Conservation (phyloP, 169 alveolate genomes). For the Cryptosporidium sp. region DNA sequence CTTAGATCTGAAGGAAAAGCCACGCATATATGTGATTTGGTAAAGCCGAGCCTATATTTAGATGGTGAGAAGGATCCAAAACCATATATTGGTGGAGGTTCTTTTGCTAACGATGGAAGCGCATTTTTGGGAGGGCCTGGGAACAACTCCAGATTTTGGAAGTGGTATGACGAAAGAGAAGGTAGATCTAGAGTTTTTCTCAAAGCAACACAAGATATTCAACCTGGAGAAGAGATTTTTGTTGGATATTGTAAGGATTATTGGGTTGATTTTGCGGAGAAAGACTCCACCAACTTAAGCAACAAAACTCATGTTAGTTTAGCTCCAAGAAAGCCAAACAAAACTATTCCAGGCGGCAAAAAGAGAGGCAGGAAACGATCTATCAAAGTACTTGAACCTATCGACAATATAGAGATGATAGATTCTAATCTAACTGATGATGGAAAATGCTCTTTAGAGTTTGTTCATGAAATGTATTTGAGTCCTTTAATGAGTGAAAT, state of each 20-base stretch:
- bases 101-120: slow-evolving; percentile 82
- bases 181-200: slow-evolving; percentile 81
- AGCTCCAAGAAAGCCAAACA: background rate
- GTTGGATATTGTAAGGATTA: slow-evolving; percentile 79
- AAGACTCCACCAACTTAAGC: slow-evolving; percentile 5
- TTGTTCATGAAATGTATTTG: background rate
- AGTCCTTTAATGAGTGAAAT: background rate
- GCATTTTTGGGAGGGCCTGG: slow-evolving; percentile 82
- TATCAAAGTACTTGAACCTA: background rate
- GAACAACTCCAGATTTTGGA: slow-evolving; percentile 78
- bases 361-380: background rate
- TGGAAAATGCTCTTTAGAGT: background rate
- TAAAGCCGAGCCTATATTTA: slow-evolving; percentile 79
- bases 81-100: slow-evolving; percentile 81
- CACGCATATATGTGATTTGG: slow-evolving; percentile 79
- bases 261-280: slow-evolving; percentile 78
- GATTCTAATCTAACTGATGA: background rate
- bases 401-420: background rate
- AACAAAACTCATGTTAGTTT: background rate
- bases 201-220: slow-evolving; percentile 78
- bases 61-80: slow-evolving; percentile 81
- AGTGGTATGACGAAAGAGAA: slow-evolving; percentile 81
- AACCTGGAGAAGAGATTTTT: slow-evolving; percentile 79
- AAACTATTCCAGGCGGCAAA: background rate
- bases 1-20: slow-evolving; percentile 78